Conservation (phyloP, 805 yeast genomes). For the Wickerhamiella azyma region DNA sequence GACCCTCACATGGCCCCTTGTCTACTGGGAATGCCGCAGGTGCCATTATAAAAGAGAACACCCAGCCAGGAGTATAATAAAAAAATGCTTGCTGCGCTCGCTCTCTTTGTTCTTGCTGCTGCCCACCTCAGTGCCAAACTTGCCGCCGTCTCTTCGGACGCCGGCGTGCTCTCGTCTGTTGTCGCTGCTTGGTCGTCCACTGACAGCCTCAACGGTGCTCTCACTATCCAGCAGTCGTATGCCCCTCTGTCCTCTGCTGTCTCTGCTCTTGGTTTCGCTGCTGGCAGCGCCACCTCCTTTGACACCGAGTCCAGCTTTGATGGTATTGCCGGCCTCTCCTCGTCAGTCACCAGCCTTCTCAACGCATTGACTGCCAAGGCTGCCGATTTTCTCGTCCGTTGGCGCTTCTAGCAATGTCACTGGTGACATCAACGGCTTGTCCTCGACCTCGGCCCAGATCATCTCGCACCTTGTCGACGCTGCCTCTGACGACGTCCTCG, state of each 20-base stretch:
- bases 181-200: constrained; percentile 13
- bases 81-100: not conserved
- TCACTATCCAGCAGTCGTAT: constrained; percentile 20
- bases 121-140: constrained; percentile 7
- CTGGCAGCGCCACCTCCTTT: constrained; percentile 8
- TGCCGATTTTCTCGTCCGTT: constrained; percentile 15
- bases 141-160: constrained; percentile 32
- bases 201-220: constrained; percentile 22
- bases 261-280: constrained; percentile 8
- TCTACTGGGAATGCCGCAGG: too few relatives aligned
- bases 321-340: constrained; percentile 5
- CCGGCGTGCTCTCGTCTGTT: constrained; percentile 27
- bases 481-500: constrained; percentile 8
- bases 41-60: too few relatives aligned
- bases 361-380: constrained; percentile 16
- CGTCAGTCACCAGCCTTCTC: constrained; percentile 13
- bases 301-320: constrained; percentile 9
- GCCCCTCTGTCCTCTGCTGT: constrained; percentile 16
- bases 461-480: constrained; percentile 9
- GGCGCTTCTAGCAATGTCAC: constrained; percentile 18
- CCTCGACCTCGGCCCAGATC: constrained; percentile 15
- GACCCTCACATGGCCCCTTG: too few relatives aligned
- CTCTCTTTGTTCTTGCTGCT: not conserved
- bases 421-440: constrained; percentile 16
- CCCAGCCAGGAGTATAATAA: too few relatives aligned